Conservation (phyloP, 2,329 filamentous ascomycete genomes). For the Neofusicoccum cordaticola region DNA sequence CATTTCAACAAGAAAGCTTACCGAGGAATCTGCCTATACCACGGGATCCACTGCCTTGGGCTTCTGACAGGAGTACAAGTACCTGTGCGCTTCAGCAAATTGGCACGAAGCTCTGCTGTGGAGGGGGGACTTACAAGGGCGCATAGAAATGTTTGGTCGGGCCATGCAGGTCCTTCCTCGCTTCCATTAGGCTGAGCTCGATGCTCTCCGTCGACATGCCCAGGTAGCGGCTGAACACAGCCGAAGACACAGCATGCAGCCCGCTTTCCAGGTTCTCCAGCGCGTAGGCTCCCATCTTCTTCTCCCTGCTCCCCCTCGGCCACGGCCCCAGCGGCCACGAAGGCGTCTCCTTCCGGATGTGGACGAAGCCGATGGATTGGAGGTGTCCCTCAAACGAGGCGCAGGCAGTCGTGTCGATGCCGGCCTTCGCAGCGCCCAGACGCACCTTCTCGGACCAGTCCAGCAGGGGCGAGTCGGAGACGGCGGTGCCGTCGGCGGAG, state of each 20-base stretch:
- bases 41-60: background rate
- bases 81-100: background rate
- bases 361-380: too few species aligned
- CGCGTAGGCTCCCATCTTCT: background rate
- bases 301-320: background rate
- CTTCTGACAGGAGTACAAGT: background rate
- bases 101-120: too few species aligned
- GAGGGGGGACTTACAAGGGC: background rate
- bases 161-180: background rate
- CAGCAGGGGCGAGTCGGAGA: too few species aligned
- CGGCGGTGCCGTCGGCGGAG: too few species aligned
- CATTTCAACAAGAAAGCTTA: too few species aligned
- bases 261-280: conserved; percentile 7
- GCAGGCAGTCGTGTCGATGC: too few species aligned
- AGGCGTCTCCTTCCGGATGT: too few species aligned
- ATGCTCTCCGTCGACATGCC: background rate
- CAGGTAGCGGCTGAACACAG: conserved; percentile 9
- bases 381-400: too few species aligned
- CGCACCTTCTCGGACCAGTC: too few species aligned
- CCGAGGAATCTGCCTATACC: too few species aligned
- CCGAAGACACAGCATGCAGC: conserved; percentile 7
- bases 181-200: background rate
- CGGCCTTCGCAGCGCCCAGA: too few species aligned
- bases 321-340: background rate
- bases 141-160: background rate